phyloP scores from a whole-genome alignment of 495 filamentous ascomycete genomes.

The Penicillium nucicola region DNA sequence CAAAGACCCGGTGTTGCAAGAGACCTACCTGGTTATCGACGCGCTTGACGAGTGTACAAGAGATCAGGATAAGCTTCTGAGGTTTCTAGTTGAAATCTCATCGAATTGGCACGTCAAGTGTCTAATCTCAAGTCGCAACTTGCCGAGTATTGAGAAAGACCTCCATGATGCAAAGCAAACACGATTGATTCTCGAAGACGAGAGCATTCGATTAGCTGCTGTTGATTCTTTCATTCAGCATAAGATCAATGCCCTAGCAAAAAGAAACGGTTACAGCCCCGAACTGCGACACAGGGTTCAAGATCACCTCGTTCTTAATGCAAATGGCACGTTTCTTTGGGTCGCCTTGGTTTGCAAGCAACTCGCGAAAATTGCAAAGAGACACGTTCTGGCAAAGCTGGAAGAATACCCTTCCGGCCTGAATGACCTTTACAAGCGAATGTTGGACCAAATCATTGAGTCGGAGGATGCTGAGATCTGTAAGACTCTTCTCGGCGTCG shows the following conservation, averaged over 20 bases:
- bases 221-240: conserved; percentile 28
- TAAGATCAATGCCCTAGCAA: conserved; percentile 25
- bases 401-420: conserved; percentile 8
- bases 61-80: conserved; percentile 25
- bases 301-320: conserved; percentile 16
- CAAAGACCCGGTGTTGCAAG: conserved; percentile 19
- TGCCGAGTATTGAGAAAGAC: conserved; percentile 13
- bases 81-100: conserved; percentile 22
- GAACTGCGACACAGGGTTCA: conserved; percentile 6
- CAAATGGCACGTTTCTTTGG: conserved; percentile 33
- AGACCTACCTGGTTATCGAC: conserved; percentile 41
- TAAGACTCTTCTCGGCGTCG: conserved; percentile 15
- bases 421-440: conserved; percentile 13
- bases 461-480: conserved; percentile 2
- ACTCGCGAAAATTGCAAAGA: background rate
- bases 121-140: conserved; percentile 30
- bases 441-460: conserved; percentile 7
- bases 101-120: conserved; percentile 21
- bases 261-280: background rate
- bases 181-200: conserved; percentile 24
- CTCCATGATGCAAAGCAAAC: background rate
- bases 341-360: conserved; percentile 26
- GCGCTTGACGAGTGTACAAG: conserved; percentile 46
- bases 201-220: conserved; percentile 6
- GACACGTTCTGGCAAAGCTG: background rate